Conservation (phyloP, 1,139 yeast genomes). For the Taiozyma sp. region DNA sequence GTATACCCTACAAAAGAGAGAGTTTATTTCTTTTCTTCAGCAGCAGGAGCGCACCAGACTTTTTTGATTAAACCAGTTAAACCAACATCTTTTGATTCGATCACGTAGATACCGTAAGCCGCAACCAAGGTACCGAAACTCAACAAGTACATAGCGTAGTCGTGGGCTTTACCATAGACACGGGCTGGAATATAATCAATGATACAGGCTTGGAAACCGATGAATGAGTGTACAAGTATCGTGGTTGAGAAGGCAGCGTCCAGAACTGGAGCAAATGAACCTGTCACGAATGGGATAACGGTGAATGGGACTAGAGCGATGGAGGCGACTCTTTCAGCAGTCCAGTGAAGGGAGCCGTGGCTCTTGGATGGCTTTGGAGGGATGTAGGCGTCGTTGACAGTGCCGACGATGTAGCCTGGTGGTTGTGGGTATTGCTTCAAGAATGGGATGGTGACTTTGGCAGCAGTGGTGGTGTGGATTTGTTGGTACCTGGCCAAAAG, state of each 20-base stretch:
- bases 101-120: slow-evolving; percentile 61
- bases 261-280: slow-evolving; percentile 43
- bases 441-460: slow-evolving; percentile 34
- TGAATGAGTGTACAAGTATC: slow-evolving; percentile 58
- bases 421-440: slow-evolving; percentile 62
- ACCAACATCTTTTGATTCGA: slow-evolving; percentile 72
- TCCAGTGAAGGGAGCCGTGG: slow-evolving; percentile 76
- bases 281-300: slow-evolving; percentile 58
- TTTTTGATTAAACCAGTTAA: slow-evolving; percentile 37
- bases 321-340: slow-evolving; percentile 56
- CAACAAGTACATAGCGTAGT: slow-evolving; percentile 56
- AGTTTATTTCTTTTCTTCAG: slow-evolving; percentile 9
- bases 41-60: slow-evolving; percentile 31
- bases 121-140: slow-evolving; percentile 59
- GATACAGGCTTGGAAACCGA: slow-evolving; percentile 76
- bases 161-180: slow-evolving; percentile 66
- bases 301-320: slow-evolving; percentile 60
- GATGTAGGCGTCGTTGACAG: slow-evolving; percentile 69
- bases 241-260: slow-evolving; percentile 57
- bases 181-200: slow-evolving; percentile 74
- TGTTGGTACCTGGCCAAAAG: neutral
- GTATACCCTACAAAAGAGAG: neutral
- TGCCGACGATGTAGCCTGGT: slow-evolving; percentile 70
- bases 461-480: slow-evolving; percentile 27
- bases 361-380: slow-evolving; percentile 50